These are phyloP conservation scores for Suillus bovinus DNA, from an alignment of 768 basidiomycete genomes.

Conservation along the genomic window DNA sequence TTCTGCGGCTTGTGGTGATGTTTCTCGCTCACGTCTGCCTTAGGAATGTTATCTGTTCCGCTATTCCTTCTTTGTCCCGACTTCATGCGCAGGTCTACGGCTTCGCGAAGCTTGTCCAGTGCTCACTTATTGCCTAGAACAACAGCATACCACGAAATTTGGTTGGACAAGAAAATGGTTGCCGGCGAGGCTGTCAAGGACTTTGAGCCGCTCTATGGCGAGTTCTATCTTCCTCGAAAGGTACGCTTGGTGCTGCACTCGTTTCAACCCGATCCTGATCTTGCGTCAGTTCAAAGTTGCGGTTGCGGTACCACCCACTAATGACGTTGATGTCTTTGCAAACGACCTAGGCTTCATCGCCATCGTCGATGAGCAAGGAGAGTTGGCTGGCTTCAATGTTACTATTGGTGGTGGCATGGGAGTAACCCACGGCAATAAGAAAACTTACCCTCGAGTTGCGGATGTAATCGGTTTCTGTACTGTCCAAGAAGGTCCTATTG, in stretches of 20 bases:
- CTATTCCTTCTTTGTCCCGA: conserved; percentile 88
- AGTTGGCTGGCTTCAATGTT: conserved; percentile 92
- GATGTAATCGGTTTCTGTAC: conserved; percentile 93
- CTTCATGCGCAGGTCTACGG: conserved; percentile 82
- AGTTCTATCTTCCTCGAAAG: conserved; percentile 95
- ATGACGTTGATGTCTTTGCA: conserved; percentile 94
- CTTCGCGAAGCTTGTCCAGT: conserved; percentile 82
- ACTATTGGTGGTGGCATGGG: conserved; percentile 97
- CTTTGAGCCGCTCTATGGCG: conserved; percentile 96
- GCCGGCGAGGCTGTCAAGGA: conserved; percentile 93
- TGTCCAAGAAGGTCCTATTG: conserved; percentile 76
- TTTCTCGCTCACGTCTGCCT: conserved; percentile 12
- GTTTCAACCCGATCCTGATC: not conserved
- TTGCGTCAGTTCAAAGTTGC: conserved; percentile 88
- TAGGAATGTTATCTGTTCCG: conserved; percentile 89
- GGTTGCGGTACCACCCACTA: conserved; percentile 93
- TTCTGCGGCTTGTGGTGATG: conserved; percentile 5
- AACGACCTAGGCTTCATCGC: conserved; percentile 98
- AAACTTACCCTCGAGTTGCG: conserved; percentile 92
- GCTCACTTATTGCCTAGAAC: conserved; percentile 87
- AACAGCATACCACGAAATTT: conserved; percentile 97
- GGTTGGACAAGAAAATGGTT: conserved; percentile 96
- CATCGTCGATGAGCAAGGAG: conserved; percentile 73
- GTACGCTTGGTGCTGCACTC: conserved; percentile 37
- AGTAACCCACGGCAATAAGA: conserved; percentile 98